Conservation (phyloP, 164 flowering plant genomes). For the Vitis labrusca region DNA sequence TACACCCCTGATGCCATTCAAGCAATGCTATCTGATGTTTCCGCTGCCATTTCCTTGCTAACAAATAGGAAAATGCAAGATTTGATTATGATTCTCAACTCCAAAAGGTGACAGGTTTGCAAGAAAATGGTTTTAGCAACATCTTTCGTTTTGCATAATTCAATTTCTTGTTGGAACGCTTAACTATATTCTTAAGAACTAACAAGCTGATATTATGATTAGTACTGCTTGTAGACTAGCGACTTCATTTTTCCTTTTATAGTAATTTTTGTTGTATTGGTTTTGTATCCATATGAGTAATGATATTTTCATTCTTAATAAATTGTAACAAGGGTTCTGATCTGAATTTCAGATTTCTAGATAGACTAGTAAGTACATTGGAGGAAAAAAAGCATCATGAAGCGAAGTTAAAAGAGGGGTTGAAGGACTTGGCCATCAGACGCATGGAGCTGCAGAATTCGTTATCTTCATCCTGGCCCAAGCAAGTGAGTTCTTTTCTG, state of each 20-base stretch:
- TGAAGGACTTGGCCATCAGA: slow-evolving; percentile 69
- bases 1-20: slow-evolving; percentile 73
- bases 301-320: not conserved
- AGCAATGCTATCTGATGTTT: slow-evolving; percentile 63
- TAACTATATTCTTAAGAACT: not conserved
- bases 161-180: not conserved
- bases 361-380: slow-evolving; percentile 70
- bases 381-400: slow-evolving; percentile 93
- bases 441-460: slow-evolving; percentile 94
- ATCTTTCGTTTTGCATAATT: not conserved
- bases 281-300: not conserved
- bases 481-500: slow-evolving; percentile 56
- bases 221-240: not conserved
- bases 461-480: slow-evolving; percentile 89
- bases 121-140: not conserved
- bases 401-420: slow-evolving; percentile 78
- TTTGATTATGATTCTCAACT: slow-evolving; percentile 91
- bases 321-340: not conserved
- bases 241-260: not conserved
- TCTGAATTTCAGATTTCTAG: slow-evolving; percentile 65
- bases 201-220: too few relatives aligned
- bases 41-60: slow-evolving; percentile 67
- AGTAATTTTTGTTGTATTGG: not conserved
- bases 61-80: slow-evolving; percentile 80
- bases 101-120: slow-evolving; percentile 60